Conservation (phyloP, 1,284 basidiomycete species). For the Pseudozyma sp. region DNA sequence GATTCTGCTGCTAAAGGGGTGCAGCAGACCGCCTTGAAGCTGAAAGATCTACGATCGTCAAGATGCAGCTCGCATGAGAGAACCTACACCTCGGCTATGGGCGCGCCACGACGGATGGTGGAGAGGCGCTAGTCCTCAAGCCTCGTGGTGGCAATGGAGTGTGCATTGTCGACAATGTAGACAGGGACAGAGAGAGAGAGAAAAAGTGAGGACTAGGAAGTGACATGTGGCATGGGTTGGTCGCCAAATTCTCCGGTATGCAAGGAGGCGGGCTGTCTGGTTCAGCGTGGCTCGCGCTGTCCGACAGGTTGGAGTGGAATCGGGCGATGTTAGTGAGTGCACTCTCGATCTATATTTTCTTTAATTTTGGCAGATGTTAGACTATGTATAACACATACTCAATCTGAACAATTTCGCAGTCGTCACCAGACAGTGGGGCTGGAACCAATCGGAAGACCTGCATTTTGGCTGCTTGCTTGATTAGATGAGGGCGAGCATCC, state of each 20-base stretch:
- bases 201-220: background rate
- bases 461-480: conserved; percentile 18
- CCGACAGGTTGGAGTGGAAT: conserved; percentile 4
- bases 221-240: conserved; percentile 22
- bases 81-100: too few relatives aligned
- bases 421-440: background rate
- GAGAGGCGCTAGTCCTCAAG: too few relatives aligned
- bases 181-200: background rate
- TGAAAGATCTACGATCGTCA: too few relatives aligned
- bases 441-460: conserved; percentile 25
- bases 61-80: background rate
- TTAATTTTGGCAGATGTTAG: background rate
- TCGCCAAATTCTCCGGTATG: conserved; percentile 17
- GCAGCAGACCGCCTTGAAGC: too few relatives aligned
- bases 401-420: background rate
- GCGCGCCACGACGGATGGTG: too few relatives aligned
- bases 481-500: conserved; percentile 31
- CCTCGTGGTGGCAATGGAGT: background rate
- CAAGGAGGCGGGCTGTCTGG: conserved; percentile 9
- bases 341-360: background rate
- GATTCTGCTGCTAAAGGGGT: background rate
- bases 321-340: background rate
- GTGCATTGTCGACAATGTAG: background rate
- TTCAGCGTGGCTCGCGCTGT: conserved; percentile 14
- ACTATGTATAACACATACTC: too few relatives aligned